These are phyloP conservation scores for Chiua virens DNA, from an alignment of 768 basidiomycete species.

Conservation along the genomic window DNA sequence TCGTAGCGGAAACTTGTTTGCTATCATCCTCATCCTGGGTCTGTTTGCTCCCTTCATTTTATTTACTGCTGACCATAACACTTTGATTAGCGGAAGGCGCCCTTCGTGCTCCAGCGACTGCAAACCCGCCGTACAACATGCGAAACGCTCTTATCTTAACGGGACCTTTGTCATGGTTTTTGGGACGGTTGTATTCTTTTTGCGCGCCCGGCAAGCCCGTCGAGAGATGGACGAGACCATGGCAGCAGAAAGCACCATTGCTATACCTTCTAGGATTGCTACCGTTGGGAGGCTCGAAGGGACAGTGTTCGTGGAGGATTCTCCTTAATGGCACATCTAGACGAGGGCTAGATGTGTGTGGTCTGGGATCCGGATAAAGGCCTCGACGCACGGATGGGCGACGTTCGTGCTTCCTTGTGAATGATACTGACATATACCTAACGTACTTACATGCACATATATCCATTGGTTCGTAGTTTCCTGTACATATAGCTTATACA, in stretches of 20 bases:
- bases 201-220: conserved; percentile 62
- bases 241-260: conserved; percentile 5
- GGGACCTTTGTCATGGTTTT: conserved; percentile 47
- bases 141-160: conserved; percentile 62
- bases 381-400: background rate
- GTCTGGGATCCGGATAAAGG: background rate
- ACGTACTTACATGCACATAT: too few relatives aligned
- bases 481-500: too few relatives aligned
- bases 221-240: conserved; percentile 63
- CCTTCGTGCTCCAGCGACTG: conserved; percentile 59
- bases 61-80: background rate
- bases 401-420: too few relatives aligned
- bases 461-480: too few relatives aligned
- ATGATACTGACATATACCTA: too few relatives aligned
- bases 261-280: background rate
- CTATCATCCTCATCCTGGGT: conserved; percentile 66
- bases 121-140: conserved; percentile 76
- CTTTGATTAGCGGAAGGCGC: conserved; percentile 55
- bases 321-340: background rate
- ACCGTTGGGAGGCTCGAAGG: background rate
- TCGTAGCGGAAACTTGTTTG: conserved; percentile 61
- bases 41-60: conserved; percentile 21
- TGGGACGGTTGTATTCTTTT: conserved; percentile 44
- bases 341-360: background rate
- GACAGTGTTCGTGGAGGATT: background rate